Conservation (phyloP, 768 basidiomycete genomes). For the Calocybe cyanea region DNA sequence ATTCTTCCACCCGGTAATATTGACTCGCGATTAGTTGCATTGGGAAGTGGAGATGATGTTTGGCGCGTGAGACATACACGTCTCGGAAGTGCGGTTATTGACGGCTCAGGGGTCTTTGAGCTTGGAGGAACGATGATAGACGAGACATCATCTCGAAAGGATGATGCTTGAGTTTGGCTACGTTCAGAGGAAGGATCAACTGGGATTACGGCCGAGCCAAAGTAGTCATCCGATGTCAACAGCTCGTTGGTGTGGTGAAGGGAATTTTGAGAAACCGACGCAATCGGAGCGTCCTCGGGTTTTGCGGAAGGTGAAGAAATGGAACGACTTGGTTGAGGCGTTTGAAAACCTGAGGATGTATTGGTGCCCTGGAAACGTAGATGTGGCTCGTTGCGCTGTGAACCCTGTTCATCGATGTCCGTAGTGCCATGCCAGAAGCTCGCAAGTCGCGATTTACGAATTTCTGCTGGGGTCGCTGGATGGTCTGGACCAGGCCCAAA, state of each 20-base stretch:
- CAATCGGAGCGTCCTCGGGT: conserved; percentile 1
- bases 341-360: background rate
- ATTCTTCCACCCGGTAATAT: conserved; percentile 29
- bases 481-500: conserved; percentile 20
- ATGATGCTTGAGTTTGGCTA: background rate
- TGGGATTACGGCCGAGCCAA: background rate
- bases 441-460: conserved; percentile 53
- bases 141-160: background rate
- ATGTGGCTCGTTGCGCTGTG: conserved; percentile 10
- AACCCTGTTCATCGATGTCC: conserved; percentile 45
- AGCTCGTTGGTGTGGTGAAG: background rate
- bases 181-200: background rate
- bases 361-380: conserved; percentile 2
- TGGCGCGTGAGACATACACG: conserved; percentile 57
- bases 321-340: conserved; percentile 5
- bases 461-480: conserved; percentile 42
- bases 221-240: conserved; percentile 12
- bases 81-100: conserved; percentile 40
- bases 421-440: conserved; percentile 80
- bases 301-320: background rate
- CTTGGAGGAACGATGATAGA: background rate
- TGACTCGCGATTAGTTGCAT: conserved; percentile 29
- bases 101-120: conserved; percentile 11
- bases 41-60: conserved; percentile 60
- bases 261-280: conserved; percentile 5